Evolutionary conservation across 73 alveolate species (phyloP).

Genomic region (Tetrahymena elliotti): DNA sequence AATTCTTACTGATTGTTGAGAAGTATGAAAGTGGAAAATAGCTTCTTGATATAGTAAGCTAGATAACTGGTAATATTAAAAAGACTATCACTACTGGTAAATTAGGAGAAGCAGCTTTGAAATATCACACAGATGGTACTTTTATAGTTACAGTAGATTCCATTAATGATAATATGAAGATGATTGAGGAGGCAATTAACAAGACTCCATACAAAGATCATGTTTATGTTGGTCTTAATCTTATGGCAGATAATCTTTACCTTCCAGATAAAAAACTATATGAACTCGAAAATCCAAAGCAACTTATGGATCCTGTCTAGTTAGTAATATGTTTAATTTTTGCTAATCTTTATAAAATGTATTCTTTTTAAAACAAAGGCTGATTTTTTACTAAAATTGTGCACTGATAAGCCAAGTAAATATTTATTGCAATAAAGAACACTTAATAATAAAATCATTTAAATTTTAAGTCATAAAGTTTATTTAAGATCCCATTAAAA

Average conservation of each 20-base stretch:
- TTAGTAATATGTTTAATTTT: not conserved
- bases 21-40: conserved; percentile 3
- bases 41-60: not conserved
- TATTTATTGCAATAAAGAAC: no score
- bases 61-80: conserved; percentile 2
- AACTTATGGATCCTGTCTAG: conserved; percentile 36
- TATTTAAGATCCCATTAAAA: conserved; percentile 12
- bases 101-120: conserved; percentile 37
- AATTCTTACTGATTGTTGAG: conserved; percentile 10
- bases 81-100: conserved; percentile 26
- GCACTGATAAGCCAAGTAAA: conserved; percentile 31
- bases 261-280: conserved; percentile 36
- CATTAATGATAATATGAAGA: conserved; percentile 21
- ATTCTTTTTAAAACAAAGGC: not conserved
- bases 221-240: conserved; percentile 15
- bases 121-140: conserved; percentile 29
- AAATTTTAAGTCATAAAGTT: not conserved
- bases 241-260: conserved; percentile 25
- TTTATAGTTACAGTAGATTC: conserved; percentile 35
- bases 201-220: conserved; percentile 24
- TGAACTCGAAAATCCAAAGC: conserved; percentile 37
- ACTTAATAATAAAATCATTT: no score
- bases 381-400: conserved; percentile 25
- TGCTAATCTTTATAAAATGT: not conserved
- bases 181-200: conserved; percentile 35